These are phyloP conservation scores for Auricularia cornea DNA, from an alignment of 768 basidiomycete species.

Conservation along the genomic window DNA sequence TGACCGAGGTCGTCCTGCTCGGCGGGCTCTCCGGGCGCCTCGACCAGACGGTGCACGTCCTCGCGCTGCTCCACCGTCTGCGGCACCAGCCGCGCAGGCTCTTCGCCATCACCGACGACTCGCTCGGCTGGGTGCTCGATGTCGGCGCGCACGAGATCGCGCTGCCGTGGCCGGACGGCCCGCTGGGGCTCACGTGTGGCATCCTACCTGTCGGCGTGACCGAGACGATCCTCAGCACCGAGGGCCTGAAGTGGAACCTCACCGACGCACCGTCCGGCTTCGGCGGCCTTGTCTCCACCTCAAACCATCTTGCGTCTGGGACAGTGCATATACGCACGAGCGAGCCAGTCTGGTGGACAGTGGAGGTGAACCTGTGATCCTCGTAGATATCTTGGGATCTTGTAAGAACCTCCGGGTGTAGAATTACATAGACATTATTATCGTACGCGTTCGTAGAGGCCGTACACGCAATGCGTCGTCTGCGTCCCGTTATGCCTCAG, in stretches of 20 bases:
- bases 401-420: no score
- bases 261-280: slow-evolving; percentile 66
- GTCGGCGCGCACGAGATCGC: slow-evolving; percentile 36
- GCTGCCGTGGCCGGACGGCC: background rate
- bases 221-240: slow-evolving; percentile 67
- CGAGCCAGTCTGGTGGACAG: slow-evolving; percentile 92
- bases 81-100: slow-evolving; percentile 65
- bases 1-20: slow-evolving; percentile 63
- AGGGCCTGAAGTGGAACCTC: slow-evolving; percentile 84
- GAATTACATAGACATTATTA: no score
- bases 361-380: slow-evolving; percentile 38
- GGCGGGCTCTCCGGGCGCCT: slow-evolving; percentile 88
- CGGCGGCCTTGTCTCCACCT: slow-evolving; percentile 81
- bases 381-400: no score
- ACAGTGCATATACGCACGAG: slow-evolving; percentile 58
- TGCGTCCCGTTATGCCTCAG: no score
- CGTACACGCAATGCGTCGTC: no score
- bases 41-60: slow-evolving; percentile 88
- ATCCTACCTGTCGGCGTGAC: slow-evolving; percentile 87
- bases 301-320: slow-evolving; percentile 76
- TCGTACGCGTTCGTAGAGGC: no score
- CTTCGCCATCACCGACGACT: slow-evolving; percentile 84
- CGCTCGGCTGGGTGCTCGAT: slow-evolving; percentile 83
- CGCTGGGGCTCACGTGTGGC: slow-evolving; percentile 85
- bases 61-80: slow-evolving; percentile 49